These are phyloP conservation scores for Cladosporium sp. DNA, from an alignment of 2,329 filamentous ascomycete genomes.

Conservation along the genomic window DNA sequence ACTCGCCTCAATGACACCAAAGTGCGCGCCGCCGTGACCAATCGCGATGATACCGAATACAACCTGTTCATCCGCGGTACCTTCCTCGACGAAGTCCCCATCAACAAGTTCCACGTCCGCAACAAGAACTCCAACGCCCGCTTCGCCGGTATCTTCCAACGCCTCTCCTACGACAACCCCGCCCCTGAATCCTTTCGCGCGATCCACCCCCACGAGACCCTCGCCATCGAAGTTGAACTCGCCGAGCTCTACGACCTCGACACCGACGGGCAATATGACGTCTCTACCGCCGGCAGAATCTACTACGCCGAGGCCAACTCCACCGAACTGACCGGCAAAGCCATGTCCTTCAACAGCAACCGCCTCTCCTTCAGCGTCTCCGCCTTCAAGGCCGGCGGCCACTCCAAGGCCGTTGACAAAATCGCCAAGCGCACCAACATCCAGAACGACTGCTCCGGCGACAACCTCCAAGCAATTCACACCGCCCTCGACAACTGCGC, in stretches of 20 bases:
- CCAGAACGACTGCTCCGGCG: conserved; percentile 44
- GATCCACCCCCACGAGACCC: conserved; percentile 42
- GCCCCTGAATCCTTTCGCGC: conserved; percentile 46
- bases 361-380: conserved; percentile 52
- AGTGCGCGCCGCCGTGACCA: conserved; percentile 22
- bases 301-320: conserved; percentile 48
- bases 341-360: conserved; percentile 55
- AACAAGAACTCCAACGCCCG: conserved; percentile 6
- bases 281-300: conserved; percentile 52
- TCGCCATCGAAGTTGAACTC: conserved; percentile 50
- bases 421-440: conserved; percentile 46
- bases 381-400: conserved; percentile 47
- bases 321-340: conserved; percentile 47
- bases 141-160: conserved; percentile 51
- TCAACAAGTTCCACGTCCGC: conserved; percentile 7
- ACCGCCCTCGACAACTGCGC: conserved; percentile 51
- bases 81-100: conserved; percentile 19
- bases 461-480: conserved; percentile 38
- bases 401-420: conserved; percentile 41
- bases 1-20: conserved; percentile 18
- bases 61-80: conserved; percentile 24
- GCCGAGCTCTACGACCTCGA: conserved; percentile 44
- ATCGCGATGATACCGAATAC: conserved; percentile 20
- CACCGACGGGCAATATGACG: conserved; percentile 36
- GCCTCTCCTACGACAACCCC: conserved; percentile 42